These are phyloP conservation scores for Porpolomopsis calyptriformis DNA, from an alignment of 768 basidiomycete species.

Conservation along the genomic window DNA sequence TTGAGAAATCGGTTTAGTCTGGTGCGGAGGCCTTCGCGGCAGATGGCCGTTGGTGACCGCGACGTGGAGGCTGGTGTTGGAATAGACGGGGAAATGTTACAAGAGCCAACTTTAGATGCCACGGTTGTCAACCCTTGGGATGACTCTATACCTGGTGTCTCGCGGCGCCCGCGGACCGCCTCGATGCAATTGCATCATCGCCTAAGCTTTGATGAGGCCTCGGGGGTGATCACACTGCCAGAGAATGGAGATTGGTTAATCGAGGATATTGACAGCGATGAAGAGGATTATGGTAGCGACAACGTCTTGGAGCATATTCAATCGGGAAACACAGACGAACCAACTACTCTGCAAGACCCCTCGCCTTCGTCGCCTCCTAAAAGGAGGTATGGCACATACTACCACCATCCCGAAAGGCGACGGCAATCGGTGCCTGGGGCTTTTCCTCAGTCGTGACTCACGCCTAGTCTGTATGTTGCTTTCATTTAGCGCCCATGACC, in stretches of 20 bases:
- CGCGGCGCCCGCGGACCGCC: slow-evolving; percentile 17
- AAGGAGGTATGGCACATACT: slow-evolving; percentile 63
- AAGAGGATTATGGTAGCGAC: slow-evolving; percentile 33
- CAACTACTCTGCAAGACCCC: too few relatives aligned
- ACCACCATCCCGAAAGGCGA: slow-evolving; percentile 74
- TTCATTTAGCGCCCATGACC: too few relatives aligned
- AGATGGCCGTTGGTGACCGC: slow-evolving; percentile 10
- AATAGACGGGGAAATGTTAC: background rate
- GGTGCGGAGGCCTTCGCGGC: slow-evolving; percentile 25
- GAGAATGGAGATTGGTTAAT: slow-evolving; percentile 60
- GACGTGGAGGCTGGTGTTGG: slow-evolving; percentile 4
- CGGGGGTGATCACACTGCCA: slow-evolving; percentile 82
- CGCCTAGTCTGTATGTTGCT: background rate
- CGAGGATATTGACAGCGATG: slow-evolving; percentile 38
- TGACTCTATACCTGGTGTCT: slow-evolving; percentile 32
- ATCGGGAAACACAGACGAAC: background rate
- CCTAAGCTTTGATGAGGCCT: slow-evolving; percentile 75
- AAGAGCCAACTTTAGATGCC: background rate
- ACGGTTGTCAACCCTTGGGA: slow-evolving; percentile 47
- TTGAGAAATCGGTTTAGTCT: slow-evolving; percentile 62
- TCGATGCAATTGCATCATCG: slow-evolving; percentile 39
- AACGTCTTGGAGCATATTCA: slow-evolving; percentile 10
- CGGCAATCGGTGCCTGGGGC: slow-evolving; percentile 27
- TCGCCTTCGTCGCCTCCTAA: background rate
- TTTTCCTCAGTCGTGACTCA: slow-evolving; percentile 34